A percentile compares a stretch with the other conserved stretches of the same genome.
Conservation (phyloP, 1,284 basidiomycete genomes). For the Ceratobasidium sp. region DNA sequence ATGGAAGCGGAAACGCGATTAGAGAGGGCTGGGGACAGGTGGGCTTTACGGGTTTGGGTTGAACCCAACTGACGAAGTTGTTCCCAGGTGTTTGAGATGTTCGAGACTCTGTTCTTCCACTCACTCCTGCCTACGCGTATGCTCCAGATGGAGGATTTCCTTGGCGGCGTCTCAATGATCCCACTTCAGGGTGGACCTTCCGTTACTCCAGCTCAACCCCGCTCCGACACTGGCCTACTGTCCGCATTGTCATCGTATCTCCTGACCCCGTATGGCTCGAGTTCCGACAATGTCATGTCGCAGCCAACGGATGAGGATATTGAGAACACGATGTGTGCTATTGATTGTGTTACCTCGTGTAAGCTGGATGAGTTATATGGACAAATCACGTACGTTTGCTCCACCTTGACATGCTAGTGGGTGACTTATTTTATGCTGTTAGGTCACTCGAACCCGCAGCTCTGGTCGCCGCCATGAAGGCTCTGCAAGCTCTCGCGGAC, state of each 20-base stretch:
- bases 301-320: conserved; percentile 90
- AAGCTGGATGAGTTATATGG: conserved; percentile 93
- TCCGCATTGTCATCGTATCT: conserved; percentile 97
- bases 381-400: conserved; percentile 82
- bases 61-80: neutral
- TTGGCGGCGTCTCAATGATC: conserved; percentile 89
- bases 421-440: neutral
- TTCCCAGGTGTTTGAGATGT: conserved; percentile 94
- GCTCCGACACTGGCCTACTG: conserved; percentile 89
- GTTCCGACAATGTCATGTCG: conserved; percentile 78
- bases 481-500: conserved; percentile 91
- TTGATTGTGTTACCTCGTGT: conserved; percentile 96
- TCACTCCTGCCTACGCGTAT: conserved; percentile 89
- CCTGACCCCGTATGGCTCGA: conserved; percentile 90
- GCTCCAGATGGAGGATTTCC: conserved; percentile 97
- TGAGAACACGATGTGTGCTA: conserved; percentile 93
- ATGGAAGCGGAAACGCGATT: conserved; percentile 95
- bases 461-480: conserved; percentile 83
- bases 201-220: conserved; percentile 68
- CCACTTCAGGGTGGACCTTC: conserved; percentile 82
- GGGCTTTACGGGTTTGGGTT: conserved; percentile 49
- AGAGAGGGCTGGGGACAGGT: conserved; percentile 95
- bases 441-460: conserved; percentile 84
- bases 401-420: neutral
- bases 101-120: conserved; percentile 95